Base-by-base conservation (phyloP, 169 alveolate genomes). In the Plasmodium reichenowi region DNA sequence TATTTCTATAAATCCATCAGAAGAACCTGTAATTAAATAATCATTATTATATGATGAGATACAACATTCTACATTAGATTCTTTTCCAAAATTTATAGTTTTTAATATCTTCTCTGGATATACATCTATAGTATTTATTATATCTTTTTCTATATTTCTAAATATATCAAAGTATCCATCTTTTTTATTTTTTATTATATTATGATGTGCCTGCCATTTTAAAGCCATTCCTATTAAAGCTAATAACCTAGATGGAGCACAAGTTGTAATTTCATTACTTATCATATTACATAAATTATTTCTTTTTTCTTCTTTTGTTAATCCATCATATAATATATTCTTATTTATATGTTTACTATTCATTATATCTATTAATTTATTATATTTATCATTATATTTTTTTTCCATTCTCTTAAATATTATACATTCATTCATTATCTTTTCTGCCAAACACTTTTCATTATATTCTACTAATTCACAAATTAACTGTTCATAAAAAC, bases 1-100 rank as follows among this genome's bases (percentile, higher is more conserved):
- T 60, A 96, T 95, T 75, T 96, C 98, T 56, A 96, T 95, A 80
- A 96, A 94, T 1, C 98, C 98, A 74, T 96, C 98, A 48, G 95
- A 92, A 2, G 97, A 93, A 67, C 98, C 98, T 13, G 97, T 88
- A 22, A 94, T 95, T 50, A 95, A 85, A 66, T 93, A 91, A 86
- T 94, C 97, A 45, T 96, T 96, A 26, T 89, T 95, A 10, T 97
- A 96, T 5, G 98, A 93, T 74, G 94, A 96, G 9, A 94, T 88
- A 15, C 93, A 97, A 74, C 97, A 95, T 88, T 96, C 98, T 3
- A 97, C 96, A 72, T 96, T 96, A 15, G 96, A 93, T 24, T 93
- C 93, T 45, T 88, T 94, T 3, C 96, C 96, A 74, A 96, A 96
- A 70, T 93, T 59, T 24, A 93, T 94, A 52, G 86, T 85, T 89